Conservation (phyloP, 2,329 filamentous ascomycete genomes). For the Pseudocercospora musae region DNA sequence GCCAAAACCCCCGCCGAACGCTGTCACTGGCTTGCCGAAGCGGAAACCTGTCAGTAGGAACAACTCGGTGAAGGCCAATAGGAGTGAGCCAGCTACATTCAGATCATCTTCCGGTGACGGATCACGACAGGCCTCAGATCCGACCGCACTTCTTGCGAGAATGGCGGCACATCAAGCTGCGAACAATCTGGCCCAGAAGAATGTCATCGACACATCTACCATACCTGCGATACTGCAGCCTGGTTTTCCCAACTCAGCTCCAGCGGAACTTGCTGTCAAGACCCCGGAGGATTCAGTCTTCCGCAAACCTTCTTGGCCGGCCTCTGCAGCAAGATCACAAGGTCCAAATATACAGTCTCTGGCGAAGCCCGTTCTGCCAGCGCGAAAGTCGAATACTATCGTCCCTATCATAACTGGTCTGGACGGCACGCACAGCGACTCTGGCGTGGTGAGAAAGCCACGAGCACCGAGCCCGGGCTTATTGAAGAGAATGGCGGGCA, state of each 20-base stretch:
- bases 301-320: constrained; percentile 34
- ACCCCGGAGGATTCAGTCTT: constrained; percentile 24
- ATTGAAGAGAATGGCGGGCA: constrained; percentile 47
- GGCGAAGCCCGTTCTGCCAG: constrained; percentile 24
- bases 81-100: not conserved
- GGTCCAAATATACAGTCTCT: constrained; percentile 21
- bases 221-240: constrained; percentile 5
- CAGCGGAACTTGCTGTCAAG: constrained; percentile 11
- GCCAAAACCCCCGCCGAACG: constrained; percentile 3
- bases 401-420: constrained; percentile 14
- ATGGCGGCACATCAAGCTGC: constrained; percentile 24
- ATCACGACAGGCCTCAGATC: constrained; percentile 8
- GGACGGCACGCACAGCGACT: constrained; percentile 2
- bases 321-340: constrained; percentile 26
- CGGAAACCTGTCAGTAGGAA: constrained; percentile 14
- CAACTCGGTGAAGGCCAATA: constrained; percentile 13
- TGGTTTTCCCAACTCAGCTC: not conserved
- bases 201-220: constrained; percentile 6
- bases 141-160: constrained; percentile 19
- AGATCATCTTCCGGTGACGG: not conserved
- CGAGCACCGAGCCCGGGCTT: constrained; percentile 41
- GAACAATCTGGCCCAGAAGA: constrained; percentile 16
- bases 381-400: constrained; percentile 14
- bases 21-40: constrained; percentile 9
- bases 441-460: constrained; percentile 23